Base-by-base conservation (phyloP, 169 alveolate species). In the Plasmodium gaboni region DNA sequence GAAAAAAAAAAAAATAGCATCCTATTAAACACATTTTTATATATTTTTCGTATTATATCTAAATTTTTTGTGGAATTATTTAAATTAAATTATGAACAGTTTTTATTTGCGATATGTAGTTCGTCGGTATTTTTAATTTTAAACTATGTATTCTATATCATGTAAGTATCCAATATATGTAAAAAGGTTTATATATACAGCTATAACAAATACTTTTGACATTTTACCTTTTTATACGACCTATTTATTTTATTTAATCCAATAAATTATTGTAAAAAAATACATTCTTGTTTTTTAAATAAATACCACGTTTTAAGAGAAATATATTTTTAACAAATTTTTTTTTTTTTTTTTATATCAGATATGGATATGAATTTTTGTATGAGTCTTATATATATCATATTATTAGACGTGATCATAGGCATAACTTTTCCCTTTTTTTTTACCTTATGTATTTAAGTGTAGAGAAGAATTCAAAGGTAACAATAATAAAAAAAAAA, bases 341-440 rank as follows among this genome's bases (percentile, higher is more conserved):
- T 60, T 19, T 64, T 80, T 59, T 26, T 8, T 17, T 42, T 42
- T 26, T 24, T 73, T 60, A 64, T 78, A 19, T 46, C 28, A 88
- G 98, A 70, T 97, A 96, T 91, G 99, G 99, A 8, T 97, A 93
- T 90, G 96, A 96, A 53, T 97, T 97, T 93, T 74, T 98, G 15
- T 97, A 96, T 88, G 99, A 98, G 95, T 93, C 99, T 32, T 98
- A 97, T 89, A 92, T 98, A 15, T 98, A 98, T 92, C 99, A 99
- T 88, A 93, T 97, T 71, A 92, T 95, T 60, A 95, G 99, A 86
- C 96, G 96, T 85, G 99, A 99, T 89, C 98, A 97, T 94, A 93
- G 99, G 19, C 99, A 99, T 92, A 99, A 99, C 94, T 98, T 97
- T 92, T 98, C 99, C 2, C 95, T 97, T 51, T 98, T 96, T 95